Conservation (phyloP, 2,329 filamentous ascomycete species). For the Leptographium lundbergii region DNA sequence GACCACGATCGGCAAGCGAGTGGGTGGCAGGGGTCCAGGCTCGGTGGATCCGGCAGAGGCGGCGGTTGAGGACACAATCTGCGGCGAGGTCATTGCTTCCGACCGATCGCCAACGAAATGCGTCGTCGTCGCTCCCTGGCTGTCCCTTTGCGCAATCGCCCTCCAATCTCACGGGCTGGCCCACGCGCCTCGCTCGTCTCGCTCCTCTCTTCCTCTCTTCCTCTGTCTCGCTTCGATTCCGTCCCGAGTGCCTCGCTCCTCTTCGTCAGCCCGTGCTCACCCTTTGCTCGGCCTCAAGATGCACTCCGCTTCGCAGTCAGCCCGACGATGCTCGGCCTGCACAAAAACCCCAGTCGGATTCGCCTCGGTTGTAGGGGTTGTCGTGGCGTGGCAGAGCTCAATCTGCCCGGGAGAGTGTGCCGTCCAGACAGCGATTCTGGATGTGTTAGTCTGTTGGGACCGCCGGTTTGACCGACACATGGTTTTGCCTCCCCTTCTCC, state of each 20-base stretch:
- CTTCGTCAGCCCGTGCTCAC: background rate
- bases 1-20: slow-evolving; percentile 10
- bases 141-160: background rate
- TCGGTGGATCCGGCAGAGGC: slow-evolving; percentile 3
- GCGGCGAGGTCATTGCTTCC: slow-evolving; percentile 9
- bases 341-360: background rate
- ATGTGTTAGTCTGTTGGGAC: background rate
- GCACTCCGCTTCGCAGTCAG: background rate
- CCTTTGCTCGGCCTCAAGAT: too few species aligned
- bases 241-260: too few species aligned
- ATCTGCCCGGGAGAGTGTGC: background rate
- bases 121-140: background rate
- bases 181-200: background rate
- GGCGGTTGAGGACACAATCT: slow-evolving; percentile 7
- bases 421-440: background rate
- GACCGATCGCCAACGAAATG: background rate
- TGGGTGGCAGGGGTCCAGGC: slow-evolving; percentile 6
- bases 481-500: background rate
- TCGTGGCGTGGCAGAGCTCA: background rate
- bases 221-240: background rate
- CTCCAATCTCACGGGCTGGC: background rate
- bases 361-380: background rate
- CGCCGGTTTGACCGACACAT: background rate
- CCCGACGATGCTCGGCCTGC: background rate
- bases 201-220: background rate